Base-by-base conservation (phyloP, 2,329 filamentous ascomycete species). In the Cyclaneusma minus region DNA sequence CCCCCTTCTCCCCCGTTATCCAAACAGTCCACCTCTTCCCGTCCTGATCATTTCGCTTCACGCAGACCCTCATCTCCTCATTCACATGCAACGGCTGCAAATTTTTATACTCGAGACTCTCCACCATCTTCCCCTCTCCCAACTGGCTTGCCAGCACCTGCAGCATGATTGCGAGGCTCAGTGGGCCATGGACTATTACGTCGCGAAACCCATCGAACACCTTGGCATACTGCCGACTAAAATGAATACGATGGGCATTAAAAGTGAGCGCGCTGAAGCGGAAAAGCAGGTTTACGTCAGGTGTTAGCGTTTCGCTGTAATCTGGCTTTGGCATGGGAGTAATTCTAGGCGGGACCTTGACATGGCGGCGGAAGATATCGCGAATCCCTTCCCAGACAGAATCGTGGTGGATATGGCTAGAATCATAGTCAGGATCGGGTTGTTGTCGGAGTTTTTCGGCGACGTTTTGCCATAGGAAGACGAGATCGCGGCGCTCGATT, bases 191-290 rank as follows among this genome's bases (percentile, higher is more conserved):
- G 29, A 95, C 80, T 10, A 95, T 62, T 14, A 83, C 58, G 33
- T 73, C 67, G 4, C 62, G 62, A 47, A 91, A 74, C 7, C 79
- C 79, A 49, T 95, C 89, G 8, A 73, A 56, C 8, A 66, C 56
- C 20, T 64, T 63, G 27, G 72, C 73, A 51, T 82, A 91, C 22
- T 62, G 45, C 2, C 62, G 64, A 48, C 94, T 80, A 13, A 92
- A 62, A 52, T 98, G 89, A 39, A 98, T 94, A 10, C 66, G 62
- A 51, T 98, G 89, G 2, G 83, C 82, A 50, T 98, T 98, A 58
- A 83, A 85, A 3, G 80, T 87, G 17, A 98, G 66, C 0, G 84
- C 84, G 12, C 79, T 89, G 58, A 87, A 95, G 31, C 85, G 72
- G 55, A 92, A 93, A 28, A 98, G 69, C 4, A 94, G 65, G 4